phyloP scores from a whole-genome alignment of 495 filamentous ascomycete species.

The Echria macrotheca region DNA sequence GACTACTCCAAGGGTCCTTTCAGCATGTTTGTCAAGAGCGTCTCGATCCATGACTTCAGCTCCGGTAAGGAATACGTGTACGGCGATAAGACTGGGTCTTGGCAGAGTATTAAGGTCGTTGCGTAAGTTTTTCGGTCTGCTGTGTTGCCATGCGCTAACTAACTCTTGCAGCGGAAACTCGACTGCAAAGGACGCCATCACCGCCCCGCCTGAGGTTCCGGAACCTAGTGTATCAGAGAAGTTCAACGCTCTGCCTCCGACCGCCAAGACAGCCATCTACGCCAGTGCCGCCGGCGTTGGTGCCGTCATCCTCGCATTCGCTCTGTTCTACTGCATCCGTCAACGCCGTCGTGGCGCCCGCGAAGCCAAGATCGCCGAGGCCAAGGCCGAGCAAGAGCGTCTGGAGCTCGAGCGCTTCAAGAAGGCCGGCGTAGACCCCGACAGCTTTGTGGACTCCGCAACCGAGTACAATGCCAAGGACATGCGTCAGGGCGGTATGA shows the following conservation, averaged over 20 bases:
- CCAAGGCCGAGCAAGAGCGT: constrained; percentile 52
- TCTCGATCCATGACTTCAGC: constrained; percentile 61
- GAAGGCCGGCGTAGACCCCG: constrained; percentile 40
- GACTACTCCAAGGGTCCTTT: constrained; percentile 67
- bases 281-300: constrained; percentile 47
- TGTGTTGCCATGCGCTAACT: neutral
- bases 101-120: constrained; percentile 65
- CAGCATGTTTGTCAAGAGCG: constrained; percentile 68
- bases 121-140: constrained; percentile 40
- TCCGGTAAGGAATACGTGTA: constrained; percentile 64
- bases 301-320: constrained; percentile 40
- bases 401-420: constrained; percentile 57
- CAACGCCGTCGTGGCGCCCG: constrained; percentile 61
- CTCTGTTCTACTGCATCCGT: constrained; percentile 57
- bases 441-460: constrained; percentile 35
- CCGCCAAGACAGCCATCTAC: constrained; percentile 57
- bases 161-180: constrained; percentile 54
- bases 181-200: constrained; percentile 42
- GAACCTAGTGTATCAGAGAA: constrained; percentile 39
- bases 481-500: constrained; percentile 28
- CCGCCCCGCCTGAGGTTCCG: constrained; percentile 27
- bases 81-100: constrained; percentile 58
- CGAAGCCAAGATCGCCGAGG: constrained; percentile 54
- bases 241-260: constrained; percentile 50
- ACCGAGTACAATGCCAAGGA: constrained; percentile 37